Evolutionary conservation across 169 alveolate species (phyloP).

Genomic region (Plasmodium knowlesi): DNA sequence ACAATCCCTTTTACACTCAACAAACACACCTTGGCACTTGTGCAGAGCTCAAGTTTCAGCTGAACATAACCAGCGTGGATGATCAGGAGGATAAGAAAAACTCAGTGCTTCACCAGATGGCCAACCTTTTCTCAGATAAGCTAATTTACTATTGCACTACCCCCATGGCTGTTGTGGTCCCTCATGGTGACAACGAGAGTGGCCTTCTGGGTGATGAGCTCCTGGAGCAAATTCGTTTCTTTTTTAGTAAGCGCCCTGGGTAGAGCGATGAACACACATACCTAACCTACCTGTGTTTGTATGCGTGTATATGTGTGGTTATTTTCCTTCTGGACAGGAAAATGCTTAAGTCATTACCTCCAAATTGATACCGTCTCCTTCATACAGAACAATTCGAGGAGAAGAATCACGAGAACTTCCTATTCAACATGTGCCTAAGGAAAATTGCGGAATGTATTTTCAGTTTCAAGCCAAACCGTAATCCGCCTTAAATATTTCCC

Average conservation of each 20-base stretch:
- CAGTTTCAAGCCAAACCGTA: slow-evolving; percentile 49
- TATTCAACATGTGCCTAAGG: slow-evolving; percentile 25
- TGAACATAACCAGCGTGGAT: slow-evolving; percentile 16
- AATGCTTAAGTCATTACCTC: neutral
- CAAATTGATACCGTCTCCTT: neutral
- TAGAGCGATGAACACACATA: neutral
- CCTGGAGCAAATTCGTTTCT: slow-evolving; percentile 8
- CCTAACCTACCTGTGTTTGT: neutral
- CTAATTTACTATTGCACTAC: slow-evolving; percentile 39
- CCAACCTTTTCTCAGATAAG: slow-evolving; percentile 30
- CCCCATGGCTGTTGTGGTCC: slow-evolving; percentile 33
- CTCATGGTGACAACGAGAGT: neutral
- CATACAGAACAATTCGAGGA: slow-evolving; percentile 51
- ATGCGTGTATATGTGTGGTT: neutral
- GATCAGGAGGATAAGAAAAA: slow-evolving; percentile 39
- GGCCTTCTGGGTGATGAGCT: slow-evolving; percentile 41
- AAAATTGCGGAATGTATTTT: slow-evolving; percentile 32
- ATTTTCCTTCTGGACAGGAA: neutral
- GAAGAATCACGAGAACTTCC: slow-evolving; percentile 1
- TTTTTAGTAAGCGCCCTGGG: slow-evolving; percentile 40
- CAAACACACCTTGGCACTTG: neutral
- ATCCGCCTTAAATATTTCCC: neutral
- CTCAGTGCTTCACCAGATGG: slow-evolving; percentile 35
- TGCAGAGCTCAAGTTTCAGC: slow-evolving; percentile 54
- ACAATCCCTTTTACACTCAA: neutral